Evolutionary conservation across 345 rosid species (phyloP).

Genomic region (Salix exigua): DNA sequence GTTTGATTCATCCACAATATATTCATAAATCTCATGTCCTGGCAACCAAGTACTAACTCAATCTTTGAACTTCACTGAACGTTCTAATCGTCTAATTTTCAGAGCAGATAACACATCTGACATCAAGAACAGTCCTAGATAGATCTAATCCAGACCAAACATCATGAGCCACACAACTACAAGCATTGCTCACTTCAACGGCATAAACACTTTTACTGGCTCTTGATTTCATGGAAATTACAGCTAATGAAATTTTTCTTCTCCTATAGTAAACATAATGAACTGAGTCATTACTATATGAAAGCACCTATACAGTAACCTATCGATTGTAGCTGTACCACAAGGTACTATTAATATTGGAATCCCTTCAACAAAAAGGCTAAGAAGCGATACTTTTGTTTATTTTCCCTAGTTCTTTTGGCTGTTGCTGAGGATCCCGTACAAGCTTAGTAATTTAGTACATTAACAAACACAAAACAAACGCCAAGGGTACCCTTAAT

Average conservation of each 20-base stretch:
- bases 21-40: too few species aligned
- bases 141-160: background rate
- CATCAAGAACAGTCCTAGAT: background rate
- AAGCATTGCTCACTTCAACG: background rate
- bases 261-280: background rate
- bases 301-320: background rate
- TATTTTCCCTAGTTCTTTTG: background rate
- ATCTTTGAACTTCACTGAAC: background rate
- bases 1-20: background rate
- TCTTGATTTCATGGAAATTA: background rate
- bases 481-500: conserved; percentile 1
- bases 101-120: background rate
- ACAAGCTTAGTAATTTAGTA: background rate
- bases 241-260: background rate
- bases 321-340: background rate
- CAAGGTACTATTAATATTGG: background rate
- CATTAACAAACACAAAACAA: conserved; percentile 1
- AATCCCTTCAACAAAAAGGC: background rate
- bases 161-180: background rate
- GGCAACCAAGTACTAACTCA: background rate
- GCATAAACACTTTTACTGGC: background rate
- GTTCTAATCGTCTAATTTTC: background rate
- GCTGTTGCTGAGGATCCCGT: background rate
- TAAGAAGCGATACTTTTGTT: background rate
- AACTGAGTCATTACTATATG: background rate